Base-by-base conservation (phyloP, 2,329 filamentous ascomycete species). In the Monosporascus sp. region DNA sequence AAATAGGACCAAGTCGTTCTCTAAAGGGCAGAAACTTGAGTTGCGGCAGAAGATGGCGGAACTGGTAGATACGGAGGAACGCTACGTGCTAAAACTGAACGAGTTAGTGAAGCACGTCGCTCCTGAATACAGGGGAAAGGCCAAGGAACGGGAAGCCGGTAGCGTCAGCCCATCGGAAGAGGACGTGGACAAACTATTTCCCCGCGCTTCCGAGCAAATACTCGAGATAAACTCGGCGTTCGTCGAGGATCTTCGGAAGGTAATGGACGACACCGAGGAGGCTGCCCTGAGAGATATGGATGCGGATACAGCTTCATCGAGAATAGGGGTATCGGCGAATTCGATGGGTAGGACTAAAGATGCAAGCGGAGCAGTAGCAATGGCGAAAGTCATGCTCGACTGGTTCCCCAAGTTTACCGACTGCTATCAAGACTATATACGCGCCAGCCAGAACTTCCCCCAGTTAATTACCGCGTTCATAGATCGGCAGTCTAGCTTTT, bases 331-430 rank as follows among this genome's bases (percentile, higher is more conserved):
- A 20, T 65, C 66, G 50, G 76, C 68, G 58, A 78, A 68, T 50
- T 76, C 71, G 56, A 70, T 71, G 20, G 74, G 68, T 52, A 79
- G 74, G 57, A 67, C 70, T 60, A 85, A 81, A 66, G 90, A 96
- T 67, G 83, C 88, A 18, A 90, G 87, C 60, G 93, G 93, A 49
- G 84, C 89, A 17, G 74, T 88, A 39, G 81, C 85, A 41, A 87
- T 97, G 67, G 90, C 90, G 43, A 90, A 87, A 62, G 77, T 90
- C 48, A 85, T 97, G 55, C 74, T 94, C 5, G 89, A 95, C 60
- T 96, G 91, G 90, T 94, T 99, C 60, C 94, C 94, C 7, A 86
- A 87, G 60, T 97, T 99, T 66, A 88, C 89, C 25, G 85, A 91
- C 54, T 91, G 89, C 65, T 99, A 99, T 68, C 87, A 90, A 60